A percentile compares a stretch with the other conserved stretches of the same genome.
phyloP scores from a whole-genome alignment of 2,329 filamentous ascomycete species.

The Sclerotinia glacialis region DNA sequence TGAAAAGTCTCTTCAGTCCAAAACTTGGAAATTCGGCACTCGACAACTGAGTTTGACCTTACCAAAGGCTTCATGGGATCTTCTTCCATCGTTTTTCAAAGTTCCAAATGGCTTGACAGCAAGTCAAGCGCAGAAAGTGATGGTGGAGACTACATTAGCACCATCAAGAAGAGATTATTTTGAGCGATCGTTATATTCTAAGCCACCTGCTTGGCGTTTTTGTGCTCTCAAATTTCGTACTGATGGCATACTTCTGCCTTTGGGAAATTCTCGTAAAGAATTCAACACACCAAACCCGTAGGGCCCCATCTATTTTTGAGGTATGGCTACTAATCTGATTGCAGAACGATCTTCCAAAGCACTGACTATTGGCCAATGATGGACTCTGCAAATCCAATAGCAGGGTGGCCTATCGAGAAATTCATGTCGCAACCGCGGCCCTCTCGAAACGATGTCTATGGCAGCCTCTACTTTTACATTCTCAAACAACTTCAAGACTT shows the following conservation, averaged over 20 bases:
- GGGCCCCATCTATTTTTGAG: slow-evolving; percentile 23
- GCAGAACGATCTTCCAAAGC: slow-evolving; percentile 41
- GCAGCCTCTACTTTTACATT: slow-evolving; percentile 14
- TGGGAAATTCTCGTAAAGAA: slow-evolving; percentile 36
- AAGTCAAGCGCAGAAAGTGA: slow-evolving; percentile 32
- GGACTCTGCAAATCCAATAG: slow-evolving; percentile 41
- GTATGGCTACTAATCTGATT: not conserved
- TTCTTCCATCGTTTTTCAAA: slow-evolving; percentile 35
- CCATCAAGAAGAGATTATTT: slow-evolving; percentile 38
- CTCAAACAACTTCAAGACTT: slow-evolving; percentile 5
- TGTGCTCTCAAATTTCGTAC: slow-evolving; percentile 38
- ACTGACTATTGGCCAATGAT: slow-evolving; percentile 41
- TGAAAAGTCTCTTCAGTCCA: slow-evolving; percentile 7
- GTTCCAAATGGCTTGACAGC: slow-evolving; percentile 34
- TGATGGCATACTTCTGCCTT: slow-evolving; percentile 45
- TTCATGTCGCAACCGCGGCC: not conserved
- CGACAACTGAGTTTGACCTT: slow-evolving; percentile 5
- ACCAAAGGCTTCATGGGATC: slow-evolving; percentile 34
- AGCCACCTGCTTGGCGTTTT: slow-evolving; percentile 36
- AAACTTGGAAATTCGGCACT: slow-evolving; percentile 19
- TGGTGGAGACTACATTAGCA: slow-evolving; percentile 37
- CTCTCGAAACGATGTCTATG: slow-evolving; percentile 21
- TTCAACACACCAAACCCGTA: slow-evolving; percentile 45
- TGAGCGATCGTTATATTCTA: slow-evolving; percentile 37
- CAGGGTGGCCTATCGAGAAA: slow-evolving; percentile 39